These are phyloP conservation scores for Trichosporon sp. DNA, from an alignment of 1,284 basidiomycete species.

Conservation along the genomic window DNA sequence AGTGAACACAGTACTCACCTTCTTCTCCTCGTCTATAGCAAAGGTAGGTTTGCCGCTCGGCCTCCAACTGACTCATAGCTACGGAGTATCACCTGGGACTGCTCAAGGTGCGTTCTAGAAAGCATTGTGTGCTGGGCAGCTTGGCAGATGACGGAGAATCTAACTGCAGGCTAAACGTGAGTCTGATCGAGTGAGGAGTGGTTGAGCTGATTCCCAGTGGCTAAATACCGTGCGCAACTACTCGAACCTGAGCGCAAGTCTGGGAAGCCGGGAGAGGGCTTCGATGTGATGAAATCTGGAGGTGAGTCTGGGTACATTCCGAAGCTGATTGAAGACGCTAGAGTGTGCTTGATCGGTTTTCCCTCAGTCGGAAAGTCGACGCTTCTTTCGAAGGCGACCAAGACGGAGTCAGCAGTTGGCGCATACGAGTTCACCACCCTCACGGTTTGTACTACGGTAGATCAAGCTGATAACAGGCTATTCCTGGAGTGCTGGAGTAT, in stretches of 20 bases:
- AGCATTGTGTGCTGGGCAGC: too few relatives aligned
- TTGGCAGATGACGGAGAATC: neutral
- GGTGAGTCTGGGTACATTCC: slow-evolving; percentile 32
- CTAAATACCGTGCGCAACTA: slow-evolving; percentile 82
- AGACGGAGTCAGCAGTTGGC: slow-evolving; percentile 81
- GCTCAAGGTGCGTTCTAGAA: slow-evolving; percentile 31
- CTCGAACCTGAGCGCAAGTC: slow-evolving; percentile 76
- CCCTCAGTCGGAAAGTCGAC: slow-evolving; percentile 96
- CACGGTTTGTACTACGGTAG: slow-evolving; percentile 56
- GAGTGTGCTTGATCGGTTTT: slow-evolving; percentile 89
- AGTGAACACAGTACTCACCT: neutral
- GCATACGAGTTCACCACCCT: slow-evolving; percentile 96
- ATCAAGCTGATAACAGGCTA: slow-evolving; percentile 57
- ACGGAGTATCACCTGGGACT: slow-evolving; percentile 77
- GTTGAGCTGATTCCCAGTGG: slow-evolving; percentile 52
- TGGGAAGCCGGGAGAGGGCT: slow-evolving; percentile 70
- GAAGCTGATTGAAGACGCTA: slow-evolving; percentile 59
- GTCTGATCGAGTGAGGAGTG: slow-evolving; percentile 7
- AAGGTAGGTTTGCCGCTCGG: slow-evolving; percentile 16
- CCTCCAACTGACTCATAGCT: slow-evolving; percentile 51
- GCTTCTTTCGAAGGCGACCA: slow-evolving; percentile 82
- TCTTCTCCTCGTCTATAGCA: slow-evolving; percentile 10
- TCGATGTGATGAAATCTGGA: slow-evolving; percentile 90
- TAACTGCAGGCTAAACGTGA: slow-evolving; percentile 36
- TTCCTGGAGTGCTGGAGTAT: slow-evolving; percentile 90